Base-by-base conservation (phyloP, 371 early-diverging fungal genomes). In the Dichotomocladium elegans region DNA sequence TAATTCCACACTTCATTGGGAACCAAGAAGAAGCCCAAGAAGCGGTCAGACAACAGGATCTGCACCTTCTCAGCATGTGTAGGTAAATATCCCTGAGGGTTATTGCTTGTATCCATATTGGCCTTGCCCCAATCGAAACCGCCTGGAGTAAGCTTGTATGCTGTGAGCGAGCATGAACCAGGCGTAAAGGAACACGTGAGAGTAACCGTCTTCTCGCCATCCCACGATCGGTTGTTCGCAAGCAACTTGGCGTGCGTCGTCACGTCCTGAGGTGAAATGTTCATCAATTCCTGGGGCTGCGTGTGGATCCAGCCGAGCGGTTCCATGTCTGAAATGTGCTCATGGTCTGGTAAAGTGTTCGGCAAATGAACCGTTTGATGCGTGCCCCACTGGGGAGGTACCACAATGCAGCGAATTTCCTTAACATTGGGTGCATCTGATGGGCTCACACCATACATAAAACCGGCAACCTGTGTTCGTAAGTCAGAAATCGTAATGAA, bases 221-320 rank as follows among this genome's bases (percentile, higher is more conserved):
- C 96, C 98, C 99, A 97, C 26, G 82, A 72, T 63, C 87, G 88
- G 76, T 90, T 85, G 28, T 93, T 90, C 9, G 90, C 88, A 66
- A 96, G 73, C 42, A 93, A 79, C 53, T 85, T 85, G 53, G 95
- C 87, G 60, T 98, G 99, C 22, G 87, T 86, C 2, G 93, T 89
- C 10, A 94, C 90, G 65, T 95, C 96, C 63, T 93, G 89, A 17
- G 99, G 92, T 50, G 89, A 85, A 34, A 97, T 78, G 58, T 96
- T 92, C 56, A 93, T 83, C 28, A 92, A 63, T 74, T 95, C 95
- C 72, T 90, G 91, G 15, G 98, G 96, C 75, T 93, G 94, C 14
- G 98, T 97, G 64, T 96, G 98, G 54, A 99, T 89, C 95, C 96
- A 96, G 45, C 98, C 98, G 43, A 99, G 80, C n/a, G 97, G 99